A percentile compares a stretch with the other conserved stretches of the same genome.
Evolutionary conservation across 148 eudicot genomes (phyloP).

Genomic region (Salicornia ramosissima): DNA sequence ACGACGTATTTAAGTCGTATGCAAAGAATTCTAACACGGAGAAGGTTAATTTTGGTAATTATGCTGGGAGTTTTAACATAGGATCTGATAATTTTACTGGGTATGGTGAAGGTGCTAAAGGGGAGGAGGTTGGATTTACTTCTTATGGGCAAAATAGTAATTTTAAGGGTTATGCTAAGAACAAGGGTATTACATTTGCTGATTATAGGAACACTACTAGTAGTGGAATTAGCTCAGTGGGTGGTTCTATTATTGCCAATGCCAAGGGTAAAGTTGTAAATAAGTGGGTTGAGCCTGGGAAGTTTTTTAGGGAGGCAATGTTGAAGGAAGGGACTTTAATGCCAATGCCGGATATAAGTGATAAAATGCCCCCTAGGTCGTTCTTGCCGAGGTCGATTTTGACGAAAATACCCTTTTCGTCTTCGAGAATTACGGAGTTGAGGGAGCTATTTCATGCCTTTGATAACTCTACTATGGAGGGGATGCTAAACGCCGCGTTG

Average conservation of each 20-base stretch:
- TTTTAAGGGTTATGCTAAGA: slow-evolving; percentile 49
- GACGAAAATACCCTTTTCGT: slow-evolving; percentile 65
- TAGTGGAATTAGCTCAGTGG: slow-evolving; percentile 12
- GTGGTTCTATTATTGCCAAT: too few species aligned
- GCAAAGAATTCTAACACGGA: slow-evolving; percentile 45
- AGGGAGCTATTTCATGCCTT: slow-evolving; percentile 59
- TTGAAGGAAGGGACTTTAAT: slow-evolving; percentile 55
- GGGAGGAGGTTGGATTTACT: slow-evolving; percentile 36
- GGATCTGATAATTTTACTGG: slow-evolving; percentile 54
- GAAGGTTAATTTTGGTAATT: slow-evolving; percentile 35
- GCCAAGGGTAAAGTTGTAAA: slow-evolving; percentile 38
- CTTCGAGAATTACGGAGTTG: slow-evolving; percentile 34
- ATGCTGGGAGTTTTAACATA: slow-evolving; percentile 41
- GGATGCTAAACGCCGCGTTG: slow-evolving; percentile 42
- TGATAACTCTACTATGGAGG: slow-evolving; percentile 59
- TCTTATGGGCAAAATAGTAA: slow-evolving; percentile 41
- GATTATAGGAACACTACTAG: slow-evolving; percentile 33
- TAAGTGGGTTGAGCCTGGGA: slow-evolving; percentile 74
- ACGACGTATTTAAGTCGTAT: slow-evolving; percentile 42
- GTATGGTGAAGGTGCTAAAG: slow-evolving; percentile 40
- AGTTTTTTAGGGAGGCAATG: slow-evolving; percentile 66
- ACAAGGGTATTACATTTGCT: slow-evolving; percentile 37
- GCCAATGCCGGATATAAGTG: slow-evolving; percentile 87
- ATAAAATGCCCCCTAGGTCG: slow-evolving; percentile 86
- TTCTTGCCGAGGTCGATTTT: slow-evolving; percentile 63